Conservation (phyloP, 2,329 filamentous ascomycete genomes). For the Penicillium sp. region DNA sequence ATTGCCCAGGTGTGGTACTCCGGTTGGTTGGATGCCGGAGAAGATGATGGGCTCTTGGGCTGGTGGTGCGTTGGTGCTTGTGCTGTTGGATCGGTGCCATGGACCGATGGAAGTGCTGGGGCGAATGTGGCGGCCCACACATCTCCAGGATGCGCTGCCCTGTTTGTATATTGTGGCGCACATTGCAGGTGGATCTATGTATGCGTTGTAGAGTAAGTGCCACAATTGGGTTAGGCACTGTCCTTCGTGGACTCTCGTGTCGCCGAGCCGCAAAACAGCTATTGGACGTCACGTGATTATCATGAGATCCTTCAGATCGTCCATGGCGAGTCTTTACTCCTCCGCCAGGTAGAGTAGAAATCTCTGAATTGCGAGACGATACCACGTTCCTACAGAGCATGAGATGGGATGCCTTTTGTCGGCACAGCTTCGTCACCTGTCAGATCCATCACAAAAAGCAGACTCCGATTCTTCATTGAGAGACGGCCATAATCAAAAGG, state of each 20-base stretch:
- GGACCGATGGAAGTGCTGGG: conserved; percentile 3
- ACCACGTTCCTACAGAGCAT: too few relatives aligned
- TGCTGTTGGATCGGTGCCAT: conserved; percentile 19
- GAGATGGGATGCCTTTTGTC: too few relatives aligned
- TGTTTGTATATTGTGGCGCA: background rate
- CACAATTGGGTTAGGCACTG: background rate
- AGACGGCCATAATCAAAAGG: conserved; percentile 18
- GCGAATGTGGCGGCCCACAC: conserved; percentile 4
- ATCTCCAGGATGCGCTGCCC: conserved; percentile 4
- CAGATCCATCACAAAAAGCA: background rate
- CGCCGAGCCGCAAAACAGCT: conserved; percentile 4
- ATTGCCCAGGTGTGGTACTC: conserved; percentile 90
- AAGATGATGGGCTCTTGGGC: conserved; percentile 64
- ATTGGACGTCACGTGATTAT: conserved; percentile 14
- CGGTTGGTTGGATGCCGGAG: conserved; percentile 96
- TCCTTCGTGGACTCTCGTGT: conserved; percentile 7
- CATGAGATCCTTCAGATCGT: background rate
- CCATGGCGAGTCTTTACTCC: background rate
- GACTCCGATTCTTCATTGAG: conserved; percentile 10
- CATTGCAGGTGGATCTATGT: conserved; percentile 9
- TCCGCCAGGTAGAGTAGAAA: too few relatives aligned
- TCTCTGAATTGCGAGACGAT: too few relatives aligned
- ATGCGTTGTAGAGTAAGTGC: conserved; percentile 7
- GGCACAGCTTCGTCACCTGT: background rate
- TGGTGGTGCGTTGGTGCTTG: conserved; percentile 10